Evolutionary conservation across 495 filamentous ascomycete species (phyloP).

Genomic region (Hypomontagnella submonticulosa): DNA sequence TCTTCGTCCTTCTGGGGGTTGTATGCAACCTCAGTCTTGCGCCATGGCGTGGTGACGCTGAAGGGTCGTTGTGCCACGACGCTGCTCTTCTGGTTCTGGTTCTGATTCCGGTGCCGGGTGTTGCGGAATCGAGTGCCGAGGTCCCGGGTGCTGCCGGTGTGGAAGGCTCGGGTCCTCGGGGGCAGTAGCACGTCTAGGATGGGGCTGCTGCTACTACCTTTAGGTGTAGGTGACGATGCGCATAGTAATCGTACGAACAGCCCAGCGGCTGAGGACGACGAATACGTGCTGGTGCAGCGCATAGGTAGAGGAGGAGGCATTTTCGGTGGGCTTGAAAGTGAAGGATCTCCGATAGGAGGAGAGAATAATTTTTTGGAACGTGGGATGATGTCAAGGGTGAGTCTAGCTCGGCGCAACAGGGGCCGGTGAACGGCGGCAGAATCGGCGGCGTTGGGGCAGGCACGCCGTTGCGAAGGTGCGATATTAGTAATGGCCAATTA

Average conservation of each 20-base stretch:
- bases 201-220: constrained; percentile 23
- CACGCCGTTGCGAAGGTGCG: neutral
- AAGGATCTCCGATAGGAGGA: neutral
- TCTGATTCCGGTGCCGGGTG: constrained; percentile 4
- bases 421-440: constrained; percentile 24
- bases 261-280: constrained; percentile 49
- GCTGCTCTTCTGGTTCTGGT: constrained; percentile 1
- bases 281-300: constrained; percentile 46
- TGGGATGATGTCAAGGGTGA: constrained; percentile 56
- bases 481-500: constrained; percentile 41
- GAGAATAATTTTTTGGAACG: constrained; percentile 42
- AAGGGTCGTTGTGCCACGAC: constrained; percentile 35
- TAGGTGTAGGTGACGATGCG: constrained; percentile 35
- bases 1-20: constrained; percentile 79
- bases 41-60: constrained; percentile 44
- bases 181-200: constrained; percentile 56
- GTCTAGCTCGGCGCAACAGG: constrained; percentile 22
- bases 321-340: constrained; percentile 12
- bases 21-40: constrained; percentile 56
- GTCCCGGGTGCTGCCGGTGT: constrained; percentile 17
- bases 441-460: neutral
- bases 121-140: constrained; percentile 23
- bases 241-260: constrained; percentile 55
- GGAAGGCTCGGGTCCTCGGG: constrained; percentile 29
- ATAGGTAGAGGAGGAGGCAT: constrained; percentile 49